These are phyloP conservation scores for Solanum etuberosum DNA, from an alignment of 257 asterid species.

Conservation along the genomic window DNA sequence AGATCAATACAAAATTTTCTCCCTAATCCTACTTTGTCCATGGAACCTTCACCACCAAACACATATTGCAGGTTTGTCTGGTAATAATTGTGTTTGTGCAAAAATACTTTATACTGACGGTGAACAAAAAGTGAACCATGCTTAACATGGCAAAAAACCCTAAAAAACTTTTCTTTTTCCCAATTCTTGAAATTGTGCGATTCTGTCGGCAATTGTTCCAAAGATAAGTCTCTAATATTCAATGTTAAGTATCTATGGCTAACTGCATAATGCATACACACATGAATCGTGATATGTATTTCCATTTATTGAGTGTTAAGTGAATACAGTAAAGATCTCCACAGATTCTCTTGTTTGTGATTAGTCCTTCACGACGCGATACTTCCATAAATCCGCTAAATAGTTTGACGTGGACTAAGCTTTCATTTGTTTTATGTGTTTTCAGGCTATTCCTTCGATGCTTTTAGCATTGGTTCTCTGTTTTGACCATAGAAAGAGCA, in stretches of 20 bases:
- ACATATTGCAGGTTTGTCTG: not conserved
- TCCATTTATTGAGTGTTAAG: not conserved
- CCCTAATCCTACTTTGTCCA: not conserved
- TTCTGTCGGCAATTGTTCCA: not conserved
- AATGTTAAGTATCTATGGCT: not conserved
- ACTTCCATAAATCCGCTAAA: not conserved
- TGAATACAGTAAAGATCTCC: not conserved
- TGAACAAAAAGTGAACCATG: not conserved
- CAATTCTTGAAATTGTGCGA: not conserved
- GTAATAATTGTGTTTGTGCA: not conserved
- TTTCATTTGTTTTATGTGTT: constrained; percentile 11
- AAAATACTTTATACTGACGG: not conserved
- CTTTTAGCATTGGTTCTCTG: constrained; percentile 86
- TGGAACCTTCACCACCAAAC: not conserved
- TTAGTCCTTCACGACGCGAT: not conserved
- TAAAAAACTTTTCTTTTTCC: not conserved
- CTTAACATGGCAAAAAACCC: not conserved
- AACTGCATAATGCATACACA: not conserved
- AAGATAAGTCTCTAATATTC: not conserved
- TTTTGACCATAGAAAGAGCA: constrained; percentile 66
- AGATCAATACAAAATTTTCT: not conserved
- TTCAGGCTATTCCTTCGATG: constrained; percentile 97
- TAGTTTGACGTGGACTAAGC: not conserved
- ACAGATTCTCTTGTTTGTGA: not conserved
- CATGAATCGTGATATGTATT: not conserved